A percentile compares a stretch with the other conserved stretches of the same genome.
phyloP scores from a whole-genome alignment of 2,329 filamentous ascomycete genomes.

The Alternaria atra region DNA sequence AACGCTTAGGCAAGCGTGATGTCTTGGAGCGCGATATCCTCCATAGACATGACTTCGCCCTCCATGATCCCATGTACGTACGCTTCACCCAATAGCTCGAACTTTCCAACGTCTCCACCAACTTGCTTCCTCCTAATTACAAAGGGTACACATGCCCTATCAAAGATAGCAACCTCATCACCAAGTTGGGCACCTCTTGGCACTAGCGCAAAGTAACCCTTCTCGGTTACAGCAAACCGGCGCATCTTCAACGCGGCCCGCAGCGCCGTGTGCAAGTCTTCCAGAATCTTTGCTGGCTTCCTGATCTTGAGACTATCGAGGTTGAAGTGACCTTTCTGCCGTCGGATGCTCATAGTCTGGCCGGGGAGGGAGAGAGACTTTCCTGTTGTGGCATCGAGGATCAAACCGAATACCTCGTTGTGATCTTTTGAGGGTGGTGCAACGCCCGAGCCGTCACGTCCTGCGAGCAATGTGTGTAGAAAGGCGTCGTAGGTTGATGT shows the following conservation, averaged over 20 bases:
- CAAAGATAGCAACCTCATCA: constrained; percentile 30
- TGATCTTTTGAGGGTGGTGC: constrained; percentile 25
- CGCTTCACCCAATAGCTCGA: constrained; percentile 32
- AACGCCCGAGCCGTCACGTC: constrained; percentile 26
- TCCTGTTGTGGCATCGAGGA: constrained; percentile 28
- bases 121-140: constrained; percentile 14
- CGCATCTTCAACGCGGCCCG: constrained; percentile 30
- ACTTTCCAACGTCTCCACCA: background rate
- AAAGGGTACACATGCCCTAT: constrained; percentile 32
- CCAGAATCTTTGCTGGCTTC: constrained; percentile 23
- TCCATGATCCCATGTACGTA: constrained; percentile 39
- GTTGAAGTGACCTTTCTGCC: constrained; percentile 31
- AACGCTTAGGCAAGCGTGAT: constrained; percentile 21
- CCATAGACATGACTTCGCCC: constrained; percentile 24
- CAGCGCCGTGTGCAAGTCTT: constrained; percentile 26
- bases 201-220: constrained; percentile 34
- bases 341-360: constrained; percentile 30
- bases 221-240: constrained; percentile 31
- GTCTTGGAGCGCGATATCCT: constrained; percentile 14
- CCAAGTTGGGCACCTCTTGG: constrained; percentile 25
- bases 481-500: constrained; percentile 33
- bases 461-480: constrained; percentile 30
- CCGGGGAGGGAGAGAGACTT: constrained; percentile 26
- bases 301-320: constrained; percentile 28
- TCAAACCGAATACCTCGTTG: constrained; percentile 34